phyloP scores from a whole-genome alignment of 1,139 yeast genomes.

The Sugiyamaella castrensis region DNA sequence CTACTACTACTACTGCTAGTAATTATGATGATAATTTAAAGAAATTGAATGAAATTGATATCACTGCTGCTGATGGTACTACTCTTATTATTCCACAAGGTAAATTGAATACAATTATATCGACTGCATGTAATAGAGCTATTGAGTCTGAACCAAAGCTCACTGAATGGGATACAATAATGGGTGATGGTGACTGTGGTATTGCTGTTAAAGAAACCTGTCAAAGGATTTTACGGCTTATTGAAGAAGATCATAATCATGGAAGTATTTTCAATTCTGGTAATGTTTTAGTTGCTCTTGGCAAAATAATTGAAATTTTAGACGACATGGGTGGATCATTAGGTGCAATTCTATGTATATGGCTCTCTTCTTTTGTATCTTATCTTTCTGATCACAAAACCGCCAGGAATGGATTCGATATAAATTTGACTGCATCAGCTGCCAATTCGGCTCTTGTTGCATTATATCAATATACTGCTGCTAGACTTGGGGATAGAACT shows the following conservation, averaged over 20 bases:
- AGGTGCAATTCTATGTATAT: slow-evolving; percentile 48
- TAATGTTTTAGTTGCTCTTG: slow-evolving; percentile 8
- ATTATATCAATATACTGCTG: slow-evolving; percentile 44
- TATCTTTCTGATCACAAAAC: slow-evolving; percentile 1
- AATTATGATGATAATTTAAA: not conserved
- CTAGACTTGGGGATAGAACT: slow-evolving; percentile 49
- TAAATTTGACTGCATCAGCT: slow-evolving; percentile 29
- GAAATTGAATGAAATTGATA: not conserved
- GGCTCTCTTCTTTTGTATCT: slow-evolving; percentile 44
- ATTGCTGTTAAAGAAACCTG: slow-evolving; percentile 16
- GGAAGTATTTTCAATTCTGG: not conserved
- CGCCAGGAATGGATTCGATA: slow-evolving; percentile 19
- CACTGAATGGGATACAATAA: slow-evolving; percentile 49
- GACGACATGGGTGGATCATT: slow-evolving; percentile 53
- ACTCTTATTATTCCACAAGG: slow-evolving; percentile 1
- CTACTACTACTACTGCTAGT: no score
- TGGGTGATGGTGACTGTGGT: slow-evolving; percentile 52
- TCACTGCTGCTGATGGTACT: not conserved
- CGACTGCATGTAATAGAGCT: slow-evolving; percentile 11
- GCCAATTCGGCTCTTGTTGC: slow-evolving; percentile 36
- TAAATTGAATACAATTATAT: slow-evolving; percentile 4
- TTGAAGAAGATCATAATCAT: not conserved
- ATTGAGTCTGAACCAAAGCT: slow-evolving; percentile 46
- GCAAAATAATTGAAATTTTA: slow-evolving; percentile 25
- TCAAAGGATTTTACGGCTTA: slow-evolving; percentile 7